Percentiles rank a stretch among this genome's conserved stretches.
Conservation (phyloP, 306 rosid species). For the Cicer chorassanicum region DNA sequence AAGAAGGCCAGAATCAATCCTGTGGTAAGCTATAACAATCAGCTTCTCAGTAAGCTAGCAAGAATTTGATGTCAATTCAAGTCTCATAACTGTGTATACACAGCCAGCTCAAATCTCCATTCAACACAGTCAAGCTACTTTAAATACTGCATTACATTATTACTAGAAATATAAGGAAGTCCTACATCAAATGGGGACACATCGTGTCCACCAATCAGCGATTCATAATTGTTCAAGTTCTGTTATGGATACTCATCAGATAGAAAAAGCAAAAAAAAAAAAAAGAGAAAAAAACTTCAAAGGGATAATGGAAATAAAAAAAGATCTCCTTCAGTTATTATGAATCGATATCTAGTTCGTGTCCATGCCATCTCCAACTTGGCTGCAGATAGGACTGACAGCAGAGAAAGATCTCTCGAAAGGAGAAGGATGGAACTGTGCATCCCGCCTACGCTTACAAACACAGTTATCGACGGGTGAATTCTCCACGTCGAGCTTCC, state of each 20-base stretch:
- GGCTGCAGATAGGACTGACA: conserved; percentile 89
- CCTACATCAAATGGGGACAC: conserved; percentile 67
- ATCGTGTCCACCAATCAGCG: conserved; percentile 69
- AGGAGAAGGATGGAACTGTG: conserved; percentile 90
- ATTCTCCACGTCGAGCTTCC: conserved; percentile 78
- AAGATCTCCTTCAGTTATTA: conserved; percentile 50
- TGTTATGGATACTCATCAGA: conserved; percentile 51
- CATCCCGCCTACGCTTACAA: conserved; percentile 84
- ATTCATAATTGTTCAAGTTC: conserved; percentile 61
- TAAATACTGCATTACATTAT: conserved; percentile 68
- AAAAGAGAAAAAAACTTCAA: conserved; percentile 14
- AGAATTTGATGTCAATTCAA: conserved; percentile 44
- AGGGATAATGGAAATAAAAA: conserved; percentile 57
- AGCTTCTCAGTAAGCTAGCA: conserved; percentile 36
- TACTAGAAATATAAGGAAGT: conserved; percentile 63
- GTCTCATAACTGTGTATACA: conserved; percentile 48
- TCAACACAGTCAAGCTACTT: conserved; percentile 53
- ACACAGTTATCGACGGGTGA: conserved; percentile 60
- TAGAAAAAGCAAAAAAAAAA: conserved; percentile 41
- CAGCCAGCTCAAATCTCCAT: conserved; percentile 45
- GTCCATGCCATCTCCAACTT: conserved; percentile 96
- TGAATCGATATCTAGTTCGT: conserved; percentile 62
- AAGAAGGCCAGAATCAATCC: conserved; percentile 36
- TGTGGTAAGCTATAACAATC: conserved; percentile 37
- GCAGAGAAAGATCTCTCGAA: conserved; percentile 89